Conservation (phyloP, 2,329 filamentous ascomycete genomes). For the Clarireedia sp. region DNA sequence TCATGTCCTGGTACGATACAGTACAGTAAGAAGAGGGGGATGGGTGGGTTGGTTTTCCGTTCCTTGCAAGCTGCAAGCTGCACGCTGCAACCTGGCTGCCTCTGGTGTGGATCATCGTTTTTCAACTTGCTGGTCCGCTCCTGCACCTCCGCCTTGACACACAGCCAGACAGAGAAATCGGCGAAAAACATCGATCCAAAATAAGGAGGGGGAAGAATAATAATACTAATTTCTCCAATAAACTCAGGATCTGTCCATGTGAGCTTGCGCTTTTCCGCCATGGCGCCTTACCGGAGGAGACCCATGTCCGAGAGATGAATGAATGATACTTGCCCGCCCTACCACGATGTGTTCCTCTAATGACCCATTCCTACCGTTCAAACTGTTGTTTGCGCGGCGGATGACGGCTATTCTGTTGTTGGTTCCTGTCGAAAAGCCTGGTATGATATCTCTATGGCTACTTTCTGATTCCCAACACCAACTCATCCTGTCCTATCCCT, state of each 20-base stretch:
- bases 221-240: conserved; percentile 4
- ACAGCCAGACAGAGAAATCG: neutral
- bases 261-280: conserved; percentile 16
- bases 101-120: neutral
- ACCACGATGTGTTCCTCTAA: conserved; percentile 18
- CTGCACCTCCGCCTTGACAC: neutral
- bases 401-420: conserved; percentile 18
- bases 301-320: conserved; percentile 15
- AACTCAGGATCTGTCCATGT: conserved; percentile 20
- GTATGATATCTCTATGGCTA: conserved; percentile 18
- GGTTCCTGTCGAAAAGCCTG: conserved; percentile 15
- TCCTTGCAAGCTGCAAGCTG: neutral
- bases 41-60: neutral
- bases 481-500: conserved; percentile 19
- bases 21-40: neutral
- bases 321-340: conserved; percentile 19
- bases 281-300: conserved; percentile 14
- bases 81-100: neutral
- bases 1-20: too few relatives aligned
- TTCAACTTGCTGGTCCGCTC: neutral
- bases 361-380: conserved; percentile 10
- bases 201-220: neutral
- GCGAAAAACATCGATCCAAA: neutral
- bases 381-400: conserved; percentile 15
- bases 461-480: conserved; percentile 17